Evolutionary conservation across 345 rosid genomes (phyloP).

Genomic region (rapeseed (Brassica napus)): Da-Ae NC_063444.1:13809001-13809500

Average conservation of each 20-base stretch:
- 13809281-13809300: neutral
- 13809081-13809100: conserved; percentile 86
- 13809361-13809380: conserved; percentile 64
- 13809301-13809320: neutral
- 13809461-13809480: conserved; percentile 56
- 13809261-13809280: conserved; percentile 14
- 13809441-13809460: conserved; percentile 11
- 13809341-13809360: conserved; percentile 44
- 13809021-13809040: conserved; percentile 54
- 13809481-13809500: conserved; percentile 88
- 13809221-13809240: conserved; percentile 94
- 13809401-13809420: neutral
- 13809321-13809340: neutral
- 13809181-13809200: neutral
- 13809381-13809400: conserved; percentile 42
- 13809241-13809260: conserved; percentile 86
- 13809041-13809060: conserved; percentile 29
- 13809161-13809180: neutral
- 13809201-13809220: conserved; percentile 51
- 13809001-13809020: conserved; percentile 9
- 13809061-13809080: conserved; percentile 62
- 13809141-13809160: neutral
- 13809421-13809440: neutral
- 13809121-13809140: neutral
- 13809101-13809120: conserved; percentile 67